Base-by-base conservation (phyloP, 2,329 filamentous ascomycete genomes). In the Cercospora zeae-maydis region DNA sequence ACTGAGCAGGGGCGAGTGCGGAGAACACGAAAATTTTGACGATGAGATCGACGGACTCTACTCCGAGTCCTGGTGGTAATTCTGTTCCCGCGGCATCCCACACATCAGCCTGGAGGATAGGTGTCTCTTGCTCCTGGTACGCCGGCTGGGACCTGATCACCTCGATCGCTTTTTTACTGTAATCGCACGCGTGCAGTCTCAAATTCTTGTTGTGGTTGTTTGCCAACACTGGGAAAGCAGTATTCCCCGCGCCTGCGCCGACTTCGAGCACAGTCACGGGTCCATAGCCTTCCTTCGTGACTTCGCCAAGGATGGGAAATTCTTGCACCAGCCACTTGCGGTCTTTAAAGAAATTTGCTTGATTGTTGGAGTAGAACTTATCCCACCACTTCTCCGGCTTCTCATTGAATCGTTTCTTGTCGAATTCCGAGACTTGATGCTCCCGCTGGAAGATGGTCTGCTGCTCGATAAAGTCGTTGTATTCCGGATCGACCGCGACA, bases 371-470 rank as follows among this genome's bases (percentile, higher is more conserved):
- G 82, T 99, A 99, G 79, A 99, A 99, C 60, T 90, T 80, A 73
- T 99, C 95, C 95, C 95, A 99, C 91, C 92, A 98, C 77, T 92
- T 96, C 66, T 91, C 93, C 0, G 95, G 95, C 68, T 96, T 86
- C 51, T 83, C 81, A 75, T 97, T 98, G 82, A 97, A 97, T 83
- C 82, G 81, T 88, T 88, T 85, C 77, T 92, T 92, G 78, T 99
- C 93, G 81, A 96, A 97, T 66, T 96, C 92, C 47, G 89, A 93
- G 55, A 97, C 95, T 61, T 93, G 93, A 65, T 89, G 84, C 71
- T 89, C 86, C 68, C 93, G 88, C 79, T 99, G 95, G 78, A 89
- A 89, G 52, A 86, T 85, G 74, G 90, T 93, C 79, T 98, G 95
- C 73, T 87, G 79, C 77, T 93, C 87, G 64, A 92, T 88, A 77